A percentile compares a stretch with the other conserved stretches of the same genome.
Conservation (phyloP, 768 basidiomycete genomes). For the Russula foetens region DNA sequence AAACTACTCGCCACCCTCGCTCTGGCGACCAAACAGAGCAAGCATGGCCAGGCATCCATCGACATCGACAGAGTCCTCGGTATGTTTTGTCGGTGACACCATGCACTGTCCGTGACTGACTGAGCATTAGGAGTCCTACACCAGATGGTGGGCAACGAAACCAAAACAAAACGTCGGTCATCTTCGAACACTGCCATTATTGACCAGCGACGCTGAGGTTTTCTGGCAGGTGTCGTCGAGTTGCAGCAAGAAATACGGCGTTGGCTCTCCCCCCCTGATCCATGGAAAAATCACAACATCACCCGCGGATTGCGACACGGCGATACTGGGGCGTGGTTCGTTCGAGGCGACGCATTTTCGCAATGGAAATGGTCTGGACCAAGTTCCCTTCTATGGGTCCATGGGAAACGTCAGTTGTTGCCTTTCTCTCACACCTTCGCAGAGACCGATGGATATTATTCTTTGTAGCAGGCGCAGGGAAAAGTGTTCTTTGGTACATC, state of each 20-base stretch:
- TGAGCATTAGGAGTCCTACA: not conserved
- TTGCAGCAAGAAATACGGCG: not conserved
- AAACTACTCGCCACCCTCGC: not conserved
- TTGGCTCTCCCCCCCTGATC: not conserved
- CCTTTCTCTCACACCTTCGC: not conserved
- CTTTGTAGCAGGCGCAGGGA: not conserved
- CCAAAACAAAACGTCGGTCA: not conserved
- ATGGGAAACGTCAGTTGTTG: not conserved
- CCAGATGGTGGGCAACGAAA: no score
- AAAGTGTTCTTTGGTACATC: not conserved
- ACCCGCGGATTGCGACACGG: not conserved
- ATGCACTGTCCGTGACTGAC: not conserved
- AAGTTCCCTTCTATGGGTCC: not conserved
- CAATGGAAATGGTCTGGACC: not conserved
- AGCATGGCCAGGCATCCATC: not conserved
- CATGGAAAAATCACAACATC: not conserved
- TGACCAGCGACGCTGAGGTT: not conserved
- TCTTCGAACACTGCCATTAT: not conserved
- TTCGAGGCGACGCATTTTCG: not conserved
- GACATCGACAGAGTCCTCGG: not conserved
- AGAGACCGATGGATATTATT: not conserved
- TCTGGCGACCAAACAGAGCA: not conserved
- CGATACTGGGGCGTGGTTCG: not conserved
- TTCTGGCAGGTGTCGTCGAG: not conserved
- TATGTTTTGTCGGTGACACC: not conserved